Base-by-base conservation (phyloP, 2,329 filamentous ascomycete species). In the Trichoderma sp. region DNA sequence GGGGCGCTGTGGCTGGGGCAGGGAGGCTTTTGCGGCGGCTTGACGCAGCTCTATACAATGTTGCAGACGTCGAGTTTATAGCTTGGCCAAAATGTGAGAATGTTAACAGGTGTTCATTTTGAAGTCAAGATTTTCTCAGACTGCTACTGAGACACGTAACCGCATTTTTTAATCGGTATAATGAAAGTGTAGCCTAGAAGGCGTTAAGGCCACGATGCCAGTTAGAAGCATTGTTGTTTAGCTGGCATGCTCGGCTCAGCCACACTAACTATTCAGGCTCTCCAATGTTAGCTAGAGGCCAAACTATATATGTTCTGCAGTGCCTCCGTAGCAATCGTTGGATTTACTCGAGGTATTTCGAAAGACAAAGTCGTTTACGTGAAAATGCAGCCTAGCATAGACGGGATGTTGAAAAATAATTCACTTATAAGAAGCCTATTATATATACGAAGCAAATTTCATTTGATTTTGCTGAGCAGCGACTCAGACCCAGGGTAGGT, bases 1-100 rank as follows among this genome's bases (percentile, higher is more conserved):
- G 69, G 66, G 69, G 69, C 62, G 65, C 33, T 64, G 69, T 69
- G 69, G 69, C 64, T 68, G 29, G 58, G 8, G 47, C 8, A 49
- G 21, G 13, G 58, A 53, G 61, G 43, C 47, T 52, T 24, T 31
- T 43, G 64, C 16, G 24, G 40, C 56, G 10, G 19, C 37, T 58
- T 33, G 33, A 40, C 21, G 31, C 40, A n/a, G 56, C 33, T 27
- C 29, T 14, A 13, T 24, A n/a, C 29, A 4, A 49, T 29, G 37
- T 31, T 33, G 40, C 27, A 5, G 16, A 2, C 10, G 47, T 8
- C 11, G 1, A 21, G n/a, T 27, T 33, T 24, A 53, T 47, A 47
- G 58, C 37, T 47, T 31, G 19, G 24, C 40, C n/a, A 43, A 43
- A n/a, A 43, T 19, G 13, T 24, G 47, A 24, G 4, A 49, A 49